These are phyloP conservation scores for Tetrapisispora pingtungensis DNA, from an alignment of 805 yeast genomes.

Conservation along the genomic window DNA sequence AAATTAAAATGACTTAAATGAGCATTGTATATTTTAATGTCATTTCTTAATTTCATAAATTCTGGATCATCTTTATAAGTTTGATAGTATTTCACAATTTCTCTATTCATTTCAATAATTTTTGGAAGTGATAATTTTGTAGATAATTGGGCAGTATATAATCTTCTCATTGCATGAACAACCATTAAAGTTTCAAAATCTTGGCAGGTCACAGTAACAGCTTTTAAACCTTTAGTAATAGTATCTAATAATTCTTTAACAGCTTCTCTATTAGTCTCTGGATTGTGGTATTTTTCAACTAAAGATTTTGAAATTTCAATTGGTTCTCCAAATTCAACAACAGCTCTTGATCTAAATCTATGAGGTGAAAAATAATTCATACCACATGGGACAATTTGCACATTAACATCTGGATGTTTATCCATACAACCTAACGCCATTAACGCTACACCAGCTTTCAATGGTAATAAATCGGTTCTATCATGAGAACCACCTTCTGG, in stretches of 20 bases:
- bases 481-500: slow-evolving; percentile 99
- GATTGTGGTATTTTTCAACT: slow-evolving; percentile 53
- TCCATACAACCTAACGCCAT: slow-evolving; percentile 96
- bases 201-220: slow-evolving; percentile 82
- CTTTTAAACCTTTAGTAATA: slow-evolving; percentile 61
- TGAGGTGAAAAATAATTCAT: slow-evolving; percentile 96
- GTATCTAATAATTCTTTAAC: slow-evolving; percentile 61
- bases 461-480: slow-evolving; percentile 77
- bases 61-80: slow-evolving; percentile 62
- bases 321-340: slow-evolving; percentile 88
- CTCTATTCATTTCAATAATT: slow-evolving; percentile 82
- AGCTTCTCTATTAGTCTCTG: slow-evolving; percentile 60
- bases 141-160: slow-evolving; percentile 69
- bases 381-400: slow-evolving; percentile 91
- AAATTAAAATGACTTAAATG: slow-evolving; percentile 58
- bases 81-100: slow-evolving; percentile 74
- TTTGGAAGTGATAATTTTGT: slow-evolving; percentile 68
- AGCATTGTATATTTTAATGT: slow-evolving; percentile 64
- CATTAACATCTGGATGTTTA: slow-evolving; percentile 61
- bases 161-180: slow-evolving; percentile 83
- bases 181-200: slow-evolving; percentile 85
- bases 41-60: slow-evolving; percentile 47
- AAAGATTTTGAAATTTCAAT: slow-evolving; percentile 53
- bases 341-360: slow-evolving; percentile 90
- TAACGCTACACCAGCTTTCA: slow-evolving; percentile 94